phyloP scores from a whole-genome alignment of 805 yeast species.

The Nakazawaea populi region DNA sequence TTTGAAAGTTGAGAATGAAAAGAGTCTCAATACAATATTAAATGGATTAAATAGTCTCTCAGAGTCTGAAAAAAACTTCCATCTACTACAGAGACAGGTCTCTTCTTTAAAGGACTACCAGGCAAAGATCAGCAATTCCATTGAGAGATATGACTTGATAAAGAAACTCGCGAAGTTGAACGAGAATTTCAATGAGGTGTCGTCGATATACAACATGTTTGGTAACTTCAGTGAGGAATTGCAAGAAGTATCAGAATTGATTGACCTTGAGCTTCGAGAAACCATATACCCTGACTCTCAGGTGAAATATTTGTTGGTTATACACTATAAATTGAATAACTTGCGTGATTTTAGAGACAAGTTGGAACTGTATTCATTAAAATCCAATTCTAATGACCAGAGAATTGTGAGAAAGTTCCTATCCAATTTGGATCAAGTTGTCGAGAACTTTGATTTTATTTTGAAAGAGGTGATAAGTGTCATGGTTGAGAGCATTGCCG shows the following conservation, averaged over 20 bases:
- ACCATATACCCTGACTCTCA: conserved; percentile 36
- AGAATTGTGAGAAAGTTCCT: conserved; percentile 52
- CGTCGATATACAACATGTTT: conserved; percentile 58
- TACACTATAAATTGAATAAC: conserved; percentile 66
- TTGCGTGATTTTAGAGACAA: conserved; percentile 78
- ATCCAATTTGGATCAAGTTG: conserved; percentile 39
- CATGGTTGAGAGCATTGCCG: conserved; percentile 67
- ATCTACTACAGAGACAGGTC: conserved; percentile 10
- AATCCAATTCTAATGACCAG: conserved; percentile 51
- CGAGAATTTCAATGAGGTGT: conserved; percentile 67
- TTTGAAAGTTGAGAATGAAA: conserved; percentile 61
- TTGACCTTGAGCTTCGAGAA: conserved; percentile 42
- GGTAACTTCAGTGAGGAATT: conserved; percentile 47
- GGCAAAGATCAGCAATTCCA: conserved; percentile 43
- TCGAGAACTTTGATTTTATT: conserved; percentile 57
- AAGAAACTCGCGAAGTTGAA: conserved; percentile 61
- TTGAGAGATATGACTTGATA: conserved; percentile 64
- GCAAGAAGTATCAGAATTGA: conserved; percentile 41
- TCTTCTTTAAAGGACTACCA: conserved; percentile 37
- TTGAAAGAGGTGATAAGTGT: conserved; percentile 60
- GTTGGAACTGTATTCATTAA: conserved; percentile 45
- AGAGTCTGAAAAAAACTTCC: conserved; percentile 39
- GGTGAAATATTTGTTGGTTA: conserved; percentile 51
- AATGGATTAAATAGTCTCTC: conserved; percentile 33
- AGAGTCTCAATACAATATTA: conserved; percentile 52